These are phyloP conservation scores for Sclerotinia trifoliorum DNA, from an alignment of 2,329 filamentous ascomycete genomes.

Conservation along the genomic window DNA sequence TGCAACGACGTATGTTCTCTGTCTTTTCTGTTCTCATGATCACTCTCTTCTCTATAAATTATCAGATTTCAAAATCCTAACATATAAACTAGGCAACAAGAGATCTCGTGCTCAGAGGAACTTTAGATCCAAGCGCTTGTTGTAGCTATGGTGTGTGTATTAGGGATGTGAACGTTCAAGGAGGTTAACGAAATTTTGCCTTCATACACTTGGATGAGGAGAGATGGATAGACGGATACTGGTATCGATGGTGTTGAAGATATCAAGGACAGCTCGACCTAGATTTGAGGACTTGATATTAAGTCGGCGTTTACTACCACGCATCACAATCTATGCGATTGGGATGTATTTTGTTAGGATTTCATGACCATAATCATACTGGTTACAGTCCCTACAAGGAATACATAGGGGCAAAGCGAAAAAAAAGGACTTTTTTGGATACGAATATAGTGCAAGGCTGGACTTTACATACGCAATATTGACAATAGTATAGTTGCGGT, in stretches of 20 bases:
- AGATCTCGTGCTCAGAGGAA: constrained; percentile 20
- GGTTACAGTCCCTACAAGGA: not conserved
- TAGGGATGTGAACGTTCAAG: constrained; percentile 8
- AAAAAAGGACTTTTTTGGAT: not conserved
- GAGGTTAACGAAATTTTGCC: not conserved
- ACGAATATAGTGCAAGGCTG: not conserved
- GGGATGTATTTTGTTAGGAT: not conserved
- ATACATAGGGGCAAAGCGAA: not conserved
- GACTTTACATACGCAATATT: not conserved
- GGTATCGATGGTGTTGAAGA: not conserved
- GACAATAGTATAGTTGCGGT: not conserved
- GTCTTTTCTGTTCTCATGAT: no score
- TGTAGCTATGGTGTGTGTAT: constrained; percentile 19
- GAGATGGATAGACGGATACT: not conserved
- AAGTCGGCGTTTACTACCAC: not conserved
- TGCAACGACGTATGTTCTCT: constrained; percentile 14
- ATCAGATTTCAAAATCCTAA: not conserved
- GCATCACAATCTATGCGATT: no score
- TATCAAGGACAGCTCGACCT: not conserved
- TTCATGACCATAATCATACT: not conserved
- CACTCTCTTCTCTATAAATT: not conserved
- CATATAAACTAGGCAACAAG: constrained; percentile 15
- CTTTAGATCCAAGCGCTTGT: constrained; percentile 21
- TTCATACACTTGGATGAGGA: not conserved
- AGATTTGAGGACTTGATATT: not conserved